These are phyloP conservation scores for Wickerhamomyces ciferrii DNA, from an alignment of 805 yeast genomes.

Conservation along the genomic window DNA sequence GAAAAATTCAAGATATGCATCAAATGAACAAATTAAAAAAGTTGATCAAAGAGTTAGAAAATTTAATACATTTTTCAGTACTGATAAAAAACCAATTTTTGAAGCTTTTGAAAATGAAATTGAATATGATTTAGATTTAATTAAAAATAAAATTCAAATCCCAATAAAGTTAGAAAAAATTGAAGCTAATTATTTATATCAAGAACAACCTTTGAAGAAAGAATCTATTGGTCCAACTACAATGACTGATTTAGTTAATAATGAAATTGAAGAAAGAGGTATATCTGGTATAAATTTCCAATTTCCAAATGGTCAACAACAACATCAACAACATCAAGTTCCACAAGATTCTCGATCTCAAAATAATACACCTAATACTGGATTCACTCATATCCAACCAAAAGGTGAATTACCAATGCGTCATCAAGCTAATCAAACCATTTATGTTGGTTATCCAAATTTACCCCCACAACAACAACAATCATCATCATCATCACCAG, in stretches of 20 bases:
- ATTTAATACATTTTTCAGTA: not conserved
- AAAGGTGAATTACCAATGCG: not conserved
- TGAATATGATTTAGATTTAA: conserved; percentile 10
- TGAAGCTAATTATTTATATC: conserved; percentile 16
- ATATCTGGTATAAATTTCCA: conserved; percentile 1
- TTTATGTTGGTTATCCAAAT: not conserved
- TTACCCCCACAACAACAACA: not conserved
- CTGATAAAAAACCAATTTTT: conserved; percentile 4
- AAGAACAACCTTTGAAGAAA: conserved; percentile 15
- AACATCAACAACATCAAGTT: conserved; percentile 3
- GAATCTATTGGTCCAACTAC: conserved; percentile 14
- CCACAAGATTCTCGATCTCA: conserved; percentile 4
- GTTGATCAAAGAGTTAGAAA: conserved; percentile 3
- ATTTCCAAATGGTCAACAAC: not conserved
- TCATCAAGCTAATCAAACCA: not conserved
- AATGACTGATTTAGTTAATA: conserved; percentile 22
- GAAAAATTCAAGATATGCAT: conserved; percentile 7
- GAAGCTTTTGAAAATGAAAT: conserved; percentile 11
- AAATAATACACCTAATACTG: too few relatives aligned
- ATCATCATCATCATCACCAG: not conserved
- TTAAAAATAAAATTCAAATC: not conserved
- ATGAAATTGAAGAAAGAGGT: conserved; percentile 16
- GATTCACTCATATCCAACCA: not conserved
- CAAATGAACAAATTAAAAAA: conserved; percentile 8
- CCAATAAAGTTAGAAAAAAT: conserved; percentile 11